Evolutionary conservation across 139 green algal species (phyloP), one percentile per base, ranked within the genome.

Genomic region (Picochlorum costavermella): DNA sequence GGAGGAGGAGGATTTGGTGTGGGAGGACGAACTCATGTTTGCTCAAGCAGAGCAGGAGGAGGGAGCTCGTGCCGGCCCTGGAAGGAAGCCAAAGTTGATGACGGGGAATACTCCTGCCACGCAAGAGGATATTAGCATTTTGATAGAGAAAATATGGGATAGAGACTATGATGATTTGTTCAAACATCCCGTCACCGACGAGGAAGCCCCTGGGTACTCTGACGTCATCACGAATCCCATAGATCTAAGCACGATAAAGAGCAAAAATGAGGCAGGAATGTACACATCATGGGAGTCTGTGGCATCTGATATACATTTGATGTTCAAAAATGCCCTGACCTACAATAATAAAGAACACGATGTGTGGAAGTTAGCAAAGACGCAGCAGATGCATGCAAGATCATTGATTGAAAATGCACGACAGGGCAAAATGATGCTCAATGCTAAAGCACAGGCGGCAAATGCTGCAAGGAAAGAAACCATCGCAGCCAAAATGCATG

Each of bases 211-310:
- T 4, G 64, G 64, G 30, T 89, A 89, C 73, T 79, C 60, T 51
- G 36, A 26, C 6, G 65, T 85, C 25, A 83, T 95, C 60, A 82
- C 85, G 56, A 44, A 83, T 25, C 83, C 85, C 25, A 95, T 95
- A 87, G 87, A 93, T 70, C 82, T 95, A 43, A 73, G 55, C 2
- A 91, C 81, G 8, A 88, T 95, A 61, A 68, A 71, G 11, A 49
- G 71, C 50, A 84, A 85, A 64, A 44, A 88, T 25, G 50, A 72
- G 17, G 28, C 12, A 25, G 28, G 28, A 1, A 12, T 14, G 9
- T 89, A 89, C 75, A 44, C 10, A n/a, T 62, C 28, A 44, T 89
- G 75, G 72, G 64, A 76, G 13, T 53, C 56, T n/a, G 65, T 85
- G 43, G 51, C 69, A 40, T 68, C 57, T 31, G 73, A 82, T 66